Conservation (phyloP, 768 basidiomycete genomes). For the Collybiopsis luxurians region DNA sequence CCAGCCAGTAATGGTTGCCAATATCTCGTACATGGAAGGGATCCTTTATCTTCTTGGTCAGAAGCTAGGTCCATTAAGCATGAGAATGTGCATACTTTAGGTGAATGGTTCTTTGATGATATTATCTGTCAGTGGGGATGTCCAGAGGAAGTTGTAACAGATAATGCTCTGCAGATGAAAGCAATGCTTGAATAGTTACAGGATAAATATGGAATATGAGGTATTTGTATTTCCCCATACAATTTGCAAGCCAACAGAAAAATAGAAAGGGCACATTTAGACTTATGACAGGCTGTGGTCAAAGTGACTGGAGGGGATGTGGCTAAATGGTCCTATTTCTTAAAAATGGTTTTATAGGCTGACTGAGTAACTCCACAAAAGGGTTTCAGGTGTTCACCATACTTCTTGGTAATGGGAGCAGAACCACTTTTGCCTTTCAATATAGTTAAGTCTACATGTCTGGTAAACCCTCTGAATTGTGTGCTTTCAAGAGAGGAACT, state of each 20-base stretch:
- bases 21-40: too few species aligned
- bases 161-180: too few species aligned
- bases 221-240: conserved; percentile 6
- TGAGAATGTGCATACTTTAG: too few species aligned
- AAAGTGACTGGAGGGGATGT: neutral
- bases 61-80: too few species aligned
- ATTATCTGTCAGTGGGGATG: conserved; percentile 37
- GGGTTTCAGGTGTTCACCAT: neutral
- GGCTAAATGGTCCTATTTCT: neutral
- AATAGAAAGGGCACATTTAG: neutral
- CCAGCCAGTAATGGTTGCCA: conserved; percentile 11
- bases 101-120: conserved; percentile 24
- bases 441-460: conserved; percentile 6
- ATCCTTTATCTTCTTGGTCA: too few species aligned
- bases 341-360: neutral
- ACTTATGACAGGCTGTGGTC: neutral
- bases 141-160: conserved; percentile 32
- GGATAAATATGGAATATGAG: conserved; percentile 24
- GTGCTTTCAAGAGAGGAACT: too few species aligned
- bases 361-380: neutral
- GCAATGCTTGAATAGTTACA: conserved; percentile 20
- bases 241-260: neutral
- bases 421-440: neutral
- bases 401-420: neutral
- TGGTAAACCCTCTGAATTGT: neutral